A percentile compares a stretch with the other conserved stretches of the same genome.
These are phyloP conservation scores for Ochromonas danica DNA, from an alignment of 108 stramenopile genomes.

Conservation along the genomic window DNA sequence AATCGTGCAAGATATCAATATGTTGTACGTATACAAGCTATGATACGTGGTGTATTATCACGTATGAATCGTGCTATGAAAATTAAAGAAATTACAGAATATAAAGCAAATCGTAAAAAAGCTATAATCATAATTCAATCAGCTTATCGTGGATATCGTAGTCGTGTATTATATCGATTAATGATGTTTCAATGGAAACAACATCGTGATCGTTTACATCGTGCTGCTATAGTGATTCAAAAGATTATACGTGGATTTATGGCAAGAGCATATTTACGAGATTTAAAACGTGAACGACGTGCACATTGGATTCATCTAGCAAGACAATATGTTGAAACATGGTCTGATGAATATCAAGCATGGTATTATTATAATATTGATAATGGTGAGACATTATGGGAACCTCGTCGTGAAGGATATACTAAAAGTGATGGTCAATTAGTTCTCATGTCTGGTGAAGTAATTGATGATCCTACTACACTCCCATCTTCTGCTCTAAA, in stretches of 20 bases:
- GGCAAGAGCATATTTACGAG: background rate
- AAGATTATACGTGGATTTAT: constrained; percentile 1
- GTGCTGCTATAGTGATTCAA: background rate
- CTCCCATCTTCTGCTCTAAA: no score
- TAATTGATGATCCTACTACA: constrained; percentile 17
- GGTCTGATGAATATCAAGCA: constrained; percentile 12
- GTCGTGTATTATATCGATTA: background rate
- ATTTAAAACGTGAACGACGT: background rate
- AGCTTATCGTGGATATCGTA: constrained; percentile 32
- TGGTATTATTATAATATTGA: constrained; percentile 24
- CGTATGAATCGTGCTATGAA: background rate
- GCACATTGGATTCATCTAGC: background rate
- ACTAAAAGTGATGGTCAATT: constrained; percentile 24
- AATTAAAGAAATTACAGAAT: constrained; percentile 23
- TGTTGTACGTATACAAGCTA: background rate
- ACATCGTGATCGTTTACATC: background rate
- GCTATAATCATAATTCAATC: constrained; percentile 17
- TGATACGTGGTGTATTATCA: background rate
- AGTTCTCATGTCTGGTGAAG: constrained; percentile 4
- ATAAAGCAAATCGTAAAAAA: background rate
- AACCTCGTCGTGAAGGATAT: constrained; percentile 10
- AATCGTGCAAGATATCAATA: background rate
- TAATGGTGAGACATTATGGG: constrained; percentile 29
- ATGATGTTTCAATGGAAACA: background rate
- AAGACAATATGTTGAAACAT: background rate